phyloP scores from a whole-genome alignment of 208 protist species.

The Crithidia sp. region DNA sequence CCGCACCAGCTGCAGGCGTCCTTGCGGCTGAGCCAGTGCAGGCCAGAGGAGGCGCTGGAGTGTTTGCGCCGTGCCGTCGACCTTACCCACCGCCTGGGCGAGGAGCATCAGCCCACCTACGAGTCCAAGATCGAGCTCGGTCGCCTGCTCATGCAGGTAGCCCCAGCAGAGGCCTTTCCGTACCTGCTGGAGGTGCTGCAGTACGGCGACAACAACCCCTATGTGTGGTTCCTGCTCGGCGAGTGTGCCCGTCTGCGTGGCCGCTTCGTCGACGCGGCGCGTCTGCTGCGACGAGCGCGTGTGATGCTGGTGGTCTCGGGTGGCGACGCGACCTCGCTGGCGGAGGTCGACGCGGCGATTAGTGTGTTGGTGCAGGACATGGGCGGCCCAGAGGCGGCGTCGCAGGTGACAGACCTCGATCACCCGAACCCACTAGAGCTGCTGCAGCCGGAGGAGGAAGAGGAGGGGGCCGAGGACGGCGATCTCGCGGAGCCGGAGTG shows the following conservation, averaged over 20 bases:
- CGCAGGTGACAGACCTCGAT: conserved; percentile 78
- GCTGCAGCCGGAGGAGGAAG: conserved; percentile 69
- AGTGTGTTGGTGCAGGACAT: conserved; percentile 83
- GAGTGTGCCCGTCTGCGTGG: conserved; percentile 82
- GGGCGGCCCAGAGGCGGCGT: conserved; percentile 77
- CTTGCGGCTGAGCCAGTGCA: conserved; percentile 78
- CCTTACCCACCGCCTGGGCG: conserved; percentile 80
- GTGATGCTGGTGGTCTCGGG: conserved; percentile 82
- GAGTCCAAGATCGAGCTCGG: conserved; percentile 91
- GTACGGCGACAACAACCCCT: conserved; percentile 90
- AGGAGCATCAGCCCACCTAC: conserved; percentile 91
- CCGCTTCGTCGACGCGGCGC: conserved; percentile 76
- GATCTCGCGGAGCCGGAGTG: conserved; percentile 75
- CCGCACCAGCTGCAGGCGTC: conserved; percentile 87
- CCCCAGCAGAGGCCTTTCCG: conserved; percentile 72
- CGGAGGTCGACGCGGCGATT: conserved; percentile 85
- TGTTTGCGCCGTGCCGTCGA: conserved; percentile 76
- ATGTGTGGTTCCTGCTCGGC: conserved; percentile 93
- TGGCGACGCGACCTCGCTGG: conserved; percentile 57
- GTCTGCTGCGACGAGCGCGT: conserved; percentile 79
- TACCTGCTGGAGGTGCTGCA: conserved; percentile 90
- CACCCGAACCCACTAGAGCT: conserved; percentile 86
- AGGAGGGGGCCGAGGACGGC: conserved; percentile 44
- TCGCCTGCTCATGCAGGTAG: conserved; percentile 90
- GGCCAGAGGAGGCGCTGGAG: conserved; percentile 67